These are phyloP conservation scores for Candida anglica DNA, from an alignment of 805 yeast species.

Conservation along the genomic window DNA sequence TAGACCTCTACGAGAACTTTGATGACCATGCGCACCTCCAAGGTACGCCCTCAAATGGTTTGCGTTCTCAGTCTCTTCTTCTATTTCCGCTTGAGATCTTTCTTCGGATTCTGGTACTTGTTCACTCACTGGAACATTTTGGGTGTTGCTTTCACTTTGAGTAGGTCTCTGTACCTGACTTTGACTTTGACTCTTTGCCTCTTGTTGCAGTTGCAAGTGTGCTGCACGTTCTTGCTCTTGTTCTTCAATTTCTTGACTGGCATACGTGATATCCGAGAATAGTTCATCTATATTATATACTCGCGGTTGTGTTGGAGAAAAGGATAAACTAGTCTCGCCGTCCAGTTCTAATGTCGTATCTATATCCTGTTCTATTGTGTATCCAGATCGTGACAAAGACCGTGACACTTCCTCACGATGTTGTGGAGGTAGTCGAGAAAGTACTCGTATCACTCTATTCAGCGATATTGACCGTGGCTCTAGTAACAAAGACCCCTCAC, in stretches of 20 bases:
- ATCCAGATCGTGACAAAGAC: slow-evolving; percentile 1
- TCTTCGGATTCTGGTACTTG: background rate
- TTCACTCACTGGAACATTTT: too few relatives aligned
- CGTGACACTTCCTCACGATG: background rate
- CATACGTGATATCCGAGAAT: slow-evolving; percentile 3
- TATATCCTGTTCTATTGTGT: too few relatives aligned
- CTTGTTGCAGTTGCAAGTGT: too few relatives aligned
- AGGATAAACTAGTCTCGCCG: background rate
- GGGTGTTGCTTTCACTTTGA: background rate
- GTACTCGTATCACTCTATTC: background rate
- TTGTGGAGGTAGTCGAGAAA: background rate
- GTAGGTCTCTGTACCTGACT: background rate
- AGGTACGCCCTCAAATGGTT: slow-evolving; percentile 4
- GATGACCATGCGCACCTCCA: background rate
- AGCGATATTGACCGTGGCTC: background rate
- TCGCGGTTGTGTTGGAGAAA: slow-evolving; percentile 2
- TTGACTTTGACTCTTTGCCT: background rate
- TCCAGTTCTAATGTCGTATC: too few relatives aligned
- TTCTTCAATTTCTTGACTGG: background rate
- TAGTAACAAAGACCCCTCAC: background rate
- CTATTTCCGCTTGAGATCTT: background rate
- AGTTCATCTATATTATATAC: slow-evolving; percentile 3
- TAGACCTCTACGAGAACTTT: slow-evolving; percentile 21
- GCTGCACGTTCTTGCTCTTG: background rate
- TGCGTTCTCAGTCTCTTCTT: slow-evolving; percentile 1